Percentiles rank a stretch among this genome's conserved stretches.
phyloP scores from a whole-genome alignment of 305 asterid genomes.

The Ajuga reptans region DNA sequence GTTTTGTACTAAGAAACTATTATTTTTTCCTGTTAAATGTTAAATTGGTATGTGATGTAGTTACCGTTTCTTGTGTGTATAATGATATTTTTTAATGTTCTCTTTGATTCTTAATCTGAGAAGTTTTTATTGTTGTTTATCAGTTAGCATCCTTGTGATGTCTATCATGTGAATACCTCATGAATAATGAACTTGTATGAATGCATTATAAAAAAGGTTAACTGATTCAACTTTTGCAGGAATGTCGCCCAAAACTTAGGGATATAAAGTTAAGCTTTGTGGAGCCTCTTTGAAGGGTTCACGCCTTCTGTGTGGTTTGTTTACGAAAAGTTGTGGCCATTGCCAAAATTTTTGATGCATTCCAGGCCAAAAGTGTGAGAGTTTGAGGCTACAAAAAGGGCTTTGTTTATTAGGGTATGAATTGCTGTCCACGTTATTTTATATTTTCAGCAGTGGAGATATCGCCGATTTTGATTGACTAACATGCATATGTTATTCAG shows the following conservation, averaged over 20 bases:
- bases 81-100: neutral
- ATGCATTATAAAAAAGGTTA: neutral
- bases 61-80: too few species aligned
- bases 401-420: slow-evolving; percentile 22
- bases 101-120: neutral
- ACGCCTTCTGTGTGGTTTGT: slow-evolving; percentile 23
- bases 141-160: slow-evolving; percentile 15
- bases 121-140: neutral
- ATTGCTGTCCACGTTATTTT: neutral
- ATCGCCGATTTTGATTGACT: neutral
- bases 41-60: too few species aligned
- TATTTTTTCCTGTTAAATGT: too few species aligned
- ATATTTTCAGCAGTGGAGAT: neutral
- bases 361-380: slow-evolving; percentile 23
- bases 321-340: slow-evolving; percentile 18
- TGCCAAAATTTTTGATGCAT: slow-evolving; percentile 23
- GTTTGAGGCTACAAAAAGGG: slow-evolving; percentile 9
- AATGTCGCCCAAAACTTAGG: slow-evolving; percentile 23
- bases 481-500: slow-evolving; percentile 5
- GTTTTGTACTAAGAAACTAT: too few species aligned
- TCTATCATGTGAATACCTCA: slow-evolving; percentile 1
- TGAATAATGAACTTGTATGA: slow-evolving; percentile 12
- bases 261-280: slow-evolving; percentile 21
- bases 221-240: slow-evolving; percentile 21
- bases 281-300: slow-evolving; percentile 20